Evolutionary conservation across 768 basidiomycete genomes (phyloP).

Genomic region (Cubamyces lactineus): DNA sequence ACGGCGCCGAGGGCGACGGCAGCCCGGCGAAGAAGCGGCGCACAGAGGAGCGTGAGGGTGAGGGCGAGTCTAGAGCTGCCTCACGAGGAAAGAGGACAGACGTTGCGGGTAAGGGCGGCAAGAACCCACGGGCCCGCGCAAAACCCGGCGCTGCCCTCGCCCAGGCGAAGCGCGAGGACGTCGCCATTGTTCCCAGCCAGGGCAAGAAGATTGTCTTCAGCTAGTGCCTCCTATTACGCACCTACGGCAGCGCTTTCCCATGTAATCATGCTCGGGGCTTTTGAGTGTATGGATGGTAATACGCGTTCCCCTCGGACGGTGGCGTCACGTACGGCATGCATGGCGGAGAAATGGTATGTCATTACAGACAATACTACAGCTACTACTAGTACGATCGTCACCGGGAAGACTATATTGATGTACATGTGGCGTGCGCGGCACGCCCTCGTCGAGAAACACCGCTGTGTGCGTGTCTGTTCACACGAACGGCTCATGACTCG

Average conservation of each 20-base stretch:
- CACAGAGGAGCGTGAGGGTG: conserved; percentile 18
- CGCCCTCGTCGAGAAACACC: background rate
- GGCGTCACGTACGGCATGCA: background rate
- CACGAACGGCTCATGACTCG: conserved; percentile 27
- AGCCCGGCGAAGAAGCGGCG: conserved; percentile 29
- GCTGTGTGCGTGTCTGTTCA: background rate
- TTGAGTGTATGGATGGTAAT: background rate
- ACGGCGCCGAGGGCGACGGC: conserved; percentile 25
- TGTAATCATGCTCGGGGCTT: background rate
- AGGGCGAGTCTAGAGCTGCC: conserved; percentile 2
- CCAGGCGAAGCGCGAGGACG: conserved; percentile 72
- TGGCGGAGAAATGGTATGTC: conserved; percentile 15
- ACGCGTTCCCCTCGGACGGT: background rate
- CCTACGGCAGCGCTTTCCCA: background rate
- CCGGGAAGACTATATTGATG: conserved; percentile 1
- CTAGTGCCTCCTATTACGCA: conserved; percentile 33
- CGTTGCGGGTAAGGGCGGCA: conserved; percentile 19
- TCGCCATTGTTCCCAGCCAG: conserved; percentile 69
- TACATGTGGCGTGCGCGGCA: background rate
- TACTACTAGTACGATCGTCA: conserved; percentile 7
- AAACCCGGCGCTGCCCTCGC: conserved; percentile 84
- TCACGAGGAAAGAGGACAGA: background rate
- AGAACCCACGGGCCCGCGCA: conserved; percentile 46
- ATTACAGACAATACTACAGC: conserved; percentile 24
- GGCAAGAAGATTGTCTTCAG: conserved; percentile 73